Conservation (phyloP, 768 basidiomycete genomes). For the Tephrocybe sp. region DNA sequence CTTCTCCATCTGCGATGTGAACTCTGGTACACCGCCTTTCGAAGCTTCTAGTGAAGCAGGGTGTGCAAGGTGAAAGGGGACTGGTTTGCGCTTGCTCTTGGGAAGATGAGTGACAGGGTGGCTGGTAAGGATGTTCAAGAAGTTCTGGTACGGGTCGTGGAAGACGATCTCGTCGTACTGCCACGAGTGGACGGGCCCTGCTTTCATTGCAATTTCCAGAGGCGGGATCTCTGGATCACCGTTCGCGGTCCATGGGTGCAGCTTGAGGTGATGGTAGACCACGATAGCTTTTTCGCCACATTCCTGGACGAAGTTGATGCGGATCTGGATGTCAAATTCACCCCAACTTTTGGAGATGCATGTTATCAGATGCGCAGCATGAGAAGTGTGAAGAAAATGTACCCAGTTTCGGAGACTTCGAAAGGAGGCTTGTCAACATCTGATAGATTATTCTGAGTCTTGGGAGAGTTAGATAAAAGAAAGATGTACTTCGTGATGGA, state of each 20-base stretch:
- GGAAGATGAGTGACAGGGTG: slow-evolving; percentile 85
- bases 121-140: slow-evolving; percentile 77
- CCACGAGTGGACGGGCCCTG: slow-evolving; percentile 91
- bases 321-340: slow-evolving; percentile 95
- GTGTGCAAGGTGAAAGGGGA: slow-evolving; percentile 74
- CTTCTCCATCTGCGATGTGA: slow-evolving; percentile 80
- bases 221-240: slow-evolving; percentile 69
- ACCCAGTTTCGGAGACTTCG: slow-evolving; percentile 95
- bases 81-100: slow-evolving; percentile 54
- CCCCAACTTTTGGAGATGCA: slow-evolving; percentile 71
- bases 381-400: slow-evolving; percentile 17
- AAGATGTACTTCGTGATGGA: slow-evolving; percentile 78
- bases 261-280: slow-evolving; percentile 91
- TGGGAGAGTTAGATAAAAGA: slow-evolving; percentile 24
- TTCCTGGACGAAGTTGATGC: slow-evolving; percentile 86
- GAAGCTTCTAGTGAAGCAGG: slow-evolving; percentile 64
- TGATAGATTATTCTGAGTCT: slow-evolving; percentile 28
- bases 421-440: slow-evolving; percentile 93
- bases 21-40: slow-evolving; percentile 77
- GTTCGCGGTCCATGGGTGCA: slow-evolving; percentile 81
- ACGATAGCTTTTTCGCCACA: slow-evolving; percentile 88
- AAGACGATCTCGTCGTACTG: slow-evolving; percentile 99
- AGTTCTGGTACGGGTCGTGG: slow-evolving; percentile 86
- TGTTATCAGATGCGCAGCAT: not conserved
- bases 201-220: slow-evolving; percentile 62